These are phyloP conservation scores for Nematocida homosporus DNA, from an alignment of 371 early-diverging fungal genomes.

Conservation along the genomic window DNA sequence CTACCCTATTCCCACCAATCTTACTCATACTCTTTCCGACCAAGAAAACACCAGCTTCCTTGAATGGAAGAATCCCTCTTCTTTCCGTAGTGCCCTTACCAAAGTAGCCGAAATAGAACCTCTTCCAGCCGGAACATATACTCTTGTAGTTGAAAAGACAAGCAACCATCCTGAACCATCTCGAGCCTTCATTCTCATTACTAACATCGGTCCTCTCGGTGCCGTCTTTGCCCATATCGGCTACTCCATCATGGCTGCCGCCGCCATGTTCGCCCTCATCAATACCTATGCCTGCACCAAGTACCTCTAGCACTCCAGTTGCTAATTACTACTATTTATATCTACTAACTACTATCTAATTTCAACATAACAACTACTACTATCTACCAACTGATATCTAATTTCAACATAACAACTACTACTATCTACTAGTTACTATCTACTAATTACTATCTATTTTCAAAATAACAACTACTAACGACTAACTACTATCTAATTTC, in stretches of 20 bases:
- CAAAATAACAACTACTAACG: background rate
- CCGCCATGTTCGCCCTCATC: background rate
- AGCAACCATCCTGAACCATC: background rate
- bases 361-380: background rate
- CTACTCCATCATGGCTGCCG: background rate
- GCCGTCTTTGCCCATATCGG: background rate
- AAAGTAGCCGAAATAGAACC: slow-evolving; percentile 13
- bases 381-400: background rate
- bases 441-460: background rate
- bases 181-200: background rate
- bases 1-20: too few species aligned
- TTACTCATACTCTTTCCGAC: too few species aligned
- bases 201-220: slow-evolving; percentile 30
- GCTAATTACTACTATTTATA: background rate
- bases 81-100: slow-evolving; percentile 28
- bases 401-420: background rate
- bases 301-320: slow-evolving; percentile 4
- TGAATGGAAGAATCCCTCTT: slow-evolving; percentile 30
- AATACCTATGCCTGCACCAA: slow-evolving; percentile 8
- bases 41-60: background rate
- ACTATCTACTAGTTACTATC: background rate
- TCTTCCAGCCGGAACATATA: slow-evolving; percentile 14
- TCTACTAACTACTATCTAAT: slow-evolving; percentile 1
- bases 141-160: slow-evolving; percentile 16
- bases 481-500: slow-evolving; percentile 2